A percentile compares a stretch with the other conserved stretches of the same genome.
These are phyloP conservation scores for Aspergillus aculeatinus DNA, from an alignment of 2,329 filamentous ascomycete genomes.

Conservation along the genomic window DNA sequence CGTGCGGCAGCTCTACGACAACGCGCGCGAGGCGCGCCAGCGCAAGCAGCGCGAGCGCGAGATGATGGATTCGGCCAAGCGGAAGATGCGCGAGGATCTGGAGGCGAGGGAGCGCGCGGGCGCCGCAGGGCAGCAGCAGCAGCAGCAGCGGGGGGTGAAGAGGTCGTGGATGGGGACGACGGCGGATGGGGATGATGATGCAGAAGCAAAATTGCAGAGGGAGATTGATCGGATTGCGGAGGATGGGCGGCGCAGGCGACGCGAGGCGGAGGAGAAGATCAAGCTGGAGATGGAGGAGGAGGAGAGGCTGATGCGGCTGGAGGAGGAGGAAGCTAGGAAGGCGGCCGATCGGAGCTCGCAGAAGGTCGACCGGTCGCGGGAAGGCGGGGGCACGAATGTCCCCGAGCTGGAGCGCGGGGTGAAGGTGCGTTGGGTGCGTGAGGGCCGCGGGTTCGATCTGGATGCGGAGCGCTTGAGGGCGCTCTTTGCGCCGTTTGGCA, in stretches of 20 bases:
- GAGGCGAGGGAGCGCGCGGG: constrained; percentile 69
- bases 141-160: constrained; percentile 55
- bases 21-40: constrained; percentile 67
- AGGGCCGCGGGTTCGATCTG: constrained; percentile 47
- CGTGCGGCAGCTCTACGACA: constrained; percentile 75
- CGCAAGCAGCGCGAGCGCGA: constrained; percentile 70
- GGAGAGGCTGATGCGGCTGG: constrained; percentile 37
- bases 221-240: constrained; percentile 56
- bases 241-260: constrained; percentile 52
- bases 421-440: constrained; percentile 56
- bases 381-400: constrained; percentile 44
- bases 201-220: constrained; percentile 51
- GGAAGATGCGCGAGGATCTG: constrained; percentile 81
- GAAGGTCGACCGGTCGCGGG: constrained; percentile 35
- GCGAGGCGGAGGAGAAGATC: constrained; percentile 48
- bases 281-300: constrained; percentile 48
- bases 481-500: constrained; percentile 57
- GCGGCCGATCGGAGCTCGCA: constrained; percentile 33
- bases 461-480: constrained; percentile 48
- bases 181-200: constrained; percentile 38
- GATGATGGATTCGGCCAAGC: constrained; percentile 68
- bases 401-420: constrained; percentile 58
- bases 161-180: constrained; percentile 49
- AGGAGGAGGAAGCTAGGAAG: constrained; percentile 46
- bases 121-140: constrained; percentile 27